Evolutionary conservation across 1,284 basidiomycete species (phyloP).

Genomic region (Heterobasidion occidentale): DNA sequence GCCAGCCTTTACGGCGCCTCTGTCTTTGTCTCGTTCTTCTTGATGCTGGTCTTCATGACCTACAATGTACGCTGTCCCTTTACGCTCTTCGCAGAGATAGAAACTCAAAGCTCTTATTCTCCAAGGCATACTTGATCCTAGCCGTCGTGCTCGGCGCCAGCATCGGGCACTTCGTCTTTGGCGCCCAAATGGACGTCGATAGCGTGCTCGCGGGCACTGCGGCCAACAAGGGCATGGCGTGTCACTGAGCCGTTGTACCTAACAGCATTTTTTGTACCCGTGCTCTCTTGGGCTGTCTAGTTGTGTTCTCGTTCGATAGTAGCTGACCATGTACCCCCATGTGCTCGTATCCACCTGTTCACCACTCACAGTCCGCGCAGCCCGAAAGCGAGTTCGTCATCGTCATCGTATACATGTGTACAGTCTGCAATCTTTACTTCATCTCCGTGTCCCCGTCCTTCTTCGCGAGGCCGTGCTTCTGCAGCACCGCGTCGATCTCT

Average conservation of each 20-base stretch:
- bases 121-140: slow-evolving; percentile 69
- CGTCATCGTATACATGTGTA: too few species aligned
- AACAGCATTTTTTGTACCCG: not conserved
- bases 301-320: not conserved
- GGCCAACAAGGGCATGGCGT: slow-evolving; percentile 49
- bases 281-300: not conserved
- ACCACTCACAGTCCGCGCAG: not conserved
- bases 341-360: not conserved
- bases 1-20: slow-evolving; percentile 58
- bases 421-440: slow-evolving; percentile 25
- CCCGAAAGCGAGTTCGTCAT: not conserved
- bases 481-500: slow-evolving; percentile 86
- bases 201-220: slow-evolving; percentile 38
- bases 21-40: slow-evolving; percentile 75
- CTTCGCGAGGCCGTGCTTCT: slow-evolving; percentile 81
- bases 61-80: slow-evolving; percentile 57
- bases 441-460: slow-evolving; percentile 76
- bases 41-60: slow-evolving; percentile 86
- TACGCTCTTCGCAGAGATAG: not conserved
- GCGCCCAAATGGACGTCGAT: slow-evolving; percentile 49
- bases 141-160: slow-evolving; percentile 67
- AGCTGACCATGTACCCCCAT: not conserved
- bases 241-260: slow-evolving; percentile 28
- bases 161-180: slow-evolving; percentile 68
- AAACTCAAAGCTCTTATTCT: not conserved